Evolutionary conservation across 208 protist genomes (phyloP).

Genomic region (Herpetomonas tarakana): DNA sequence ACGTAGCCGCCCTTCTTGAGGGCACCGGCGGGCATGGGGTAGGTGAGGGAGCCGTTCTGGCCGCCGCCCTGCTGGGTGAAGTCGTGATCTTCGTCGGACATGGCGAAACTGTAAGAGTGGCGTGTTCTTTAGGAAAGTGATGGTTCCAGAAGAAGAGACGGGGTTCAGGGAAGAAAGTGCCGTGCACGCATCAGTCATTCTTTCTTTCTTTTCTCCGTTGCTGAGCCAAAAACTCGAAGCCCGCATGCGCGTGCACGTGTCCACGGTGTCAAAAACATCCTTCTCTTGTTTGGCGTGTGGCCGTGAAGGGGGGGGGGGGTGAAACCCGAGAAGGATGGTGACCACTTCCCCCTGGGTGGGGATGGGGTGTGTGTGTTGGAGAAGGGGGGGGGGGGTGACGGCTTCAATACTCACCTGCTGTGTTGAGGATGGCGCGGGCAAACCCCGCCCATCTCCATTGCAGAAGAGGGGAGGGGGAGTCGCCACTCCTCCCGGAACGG

Average conservation of each 20-base stretch:
- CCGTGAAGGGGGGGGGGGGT: neutral
- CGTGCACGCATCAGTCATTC: neutral
- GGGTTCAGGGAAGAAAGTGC: neutral
- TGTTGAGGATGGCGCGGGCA: no score
- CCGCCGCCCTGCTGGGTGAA: conserved; percentile 60
- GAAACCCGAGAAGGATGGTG: no score
- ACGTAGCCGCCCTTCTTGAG: conserved; percentile 91
- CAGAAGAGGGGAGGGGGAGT: no score
- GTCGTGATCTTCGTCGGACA: conserved; percentile 71
- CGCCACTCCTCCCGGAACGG: no score
- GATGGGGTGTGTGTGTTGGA: neutral
- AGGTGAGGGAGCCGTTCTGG: conserved; percentile 79
- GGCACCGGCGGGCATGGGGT: conserved; percentile 81
- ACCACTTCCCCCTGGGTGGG: no score
- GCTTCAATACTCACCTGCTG: neutral
- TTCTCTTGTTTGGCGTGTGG: neutral
- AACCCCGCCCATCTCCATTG: no score
- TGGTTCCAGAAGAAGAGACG: conserved; percentile 1
- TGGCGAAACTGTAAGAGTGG: conserved; percentile 4
- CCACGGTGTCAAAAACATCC: neutral
- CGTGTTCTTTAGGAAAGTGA: neutral
- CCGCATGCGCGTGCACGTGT: neutral
- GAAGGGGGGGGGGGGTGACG: neutral
- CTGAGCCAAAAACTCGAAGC: neutral
- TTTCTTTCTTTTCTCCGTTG: no score